Percentiles rank a stretch among this genome's conserved stretches.
phyloP scores from a whole-genome alignment of 1,284 basidiomycete species.

The Paramarasmius palmivorus region DNA sequence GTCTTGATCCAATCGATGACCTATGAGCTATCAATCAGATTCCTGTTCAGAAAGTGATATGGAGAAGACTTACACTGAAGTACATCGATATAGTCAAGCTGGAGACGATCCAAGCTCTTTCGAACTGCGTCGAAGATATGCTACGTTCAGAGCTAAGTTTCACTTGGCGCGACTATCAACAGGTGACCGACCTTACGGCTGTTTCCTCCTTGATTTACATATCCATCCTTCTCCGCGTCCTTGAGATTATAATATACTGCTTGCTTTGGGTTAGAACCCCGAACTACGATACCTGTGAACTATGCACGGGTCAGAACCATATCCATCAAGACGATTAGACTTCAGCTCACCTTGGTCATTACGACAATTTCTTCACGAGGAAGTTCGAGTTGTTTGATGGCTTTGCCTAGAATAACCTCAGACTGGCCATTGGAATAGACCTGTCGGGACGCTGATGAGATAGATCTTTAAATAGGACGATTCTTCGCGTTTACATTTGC shows the following conservation, averaged over 20 bases:
- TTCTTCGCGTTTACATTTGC: conserved; percentile 42
- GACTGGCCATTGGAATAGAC: conserved; percentile 73
- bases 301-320: neutral
- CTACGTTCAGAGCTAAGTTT: conserved; percentile 26
- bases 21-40: conserved; percentile 24
- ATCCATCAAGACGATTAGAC: too few species aligned
- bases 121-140: conserved; percentile 78
- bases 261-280: neutral
- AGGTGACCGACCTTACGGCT: conserved; percentile 43
- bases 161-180: too few species aligned
- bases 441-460: conserved; percentile 25
- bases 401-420: conserved; percentile 77
- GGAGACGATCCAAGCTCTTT: conserved; percentile 61
- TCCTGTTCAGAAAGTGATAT: neutral
- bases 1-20: conserved; percentile 59
- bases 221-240: conserved; percentile 46
- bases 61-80: conserved; percentile 26
- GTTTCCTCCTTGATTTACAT: conserved; percentile 57
- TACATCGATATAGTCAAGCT: conserved; percentile 71
- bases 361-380: conserved; percentile 78
- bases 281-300: neutral
- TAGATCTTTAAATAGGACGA: neutral
- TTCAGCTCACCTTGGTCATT: conserved; percentile 62
- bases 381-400: conserved; percentile 70
- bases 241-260: conserved; percentile 9